phyloP scores from a whole-genome alignment of 139 green algal species.

The Haematococcus sp. region DNA sequence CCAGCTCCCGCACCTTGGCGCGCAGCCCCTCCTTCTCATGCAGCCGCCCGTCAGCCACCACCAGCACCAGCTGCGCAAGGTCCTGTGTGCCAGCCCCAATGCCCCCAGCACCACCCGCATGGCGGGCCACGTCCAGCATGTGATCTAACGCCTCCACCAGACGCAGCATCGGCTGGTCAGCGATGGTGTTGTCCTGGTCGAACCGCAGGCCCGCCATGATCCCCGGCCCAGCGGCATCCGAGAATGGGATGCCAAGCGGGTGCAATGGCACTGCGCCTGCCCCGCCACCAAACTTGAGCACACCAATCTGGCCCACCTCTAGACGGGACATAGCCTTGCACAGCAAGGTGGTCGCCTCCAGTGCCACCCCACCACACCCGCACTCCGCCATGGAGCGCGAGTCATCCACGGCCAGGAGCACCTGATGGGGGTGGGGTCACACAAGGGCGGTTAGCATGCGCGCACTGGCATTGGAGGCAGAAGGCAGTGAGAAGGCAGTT shows the following conservation, averaged over 20 bases:
- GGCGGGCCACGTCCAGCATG: conserved; percentile 71
- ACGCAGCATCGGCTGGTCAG: conserved; percentile 85
- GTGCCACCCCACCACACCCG: conserved; percentile 78
- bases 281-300: conserved; percentile 87
- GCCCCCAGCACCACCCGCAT: conserved; percentile 31
- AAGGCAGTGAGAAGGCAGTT: too few relatives aligned
- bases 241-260: conserved; percentile 82
- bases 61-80: conserved; percentile 4
- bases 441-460: neutral
- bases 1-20: conserved; percentile 57
- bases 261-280: conserved; percentile 77
- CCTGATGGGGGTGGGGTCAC: conserved; percentile 29
- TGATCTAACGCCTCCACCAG: conserved; percentile 73
- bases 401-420: conserved; percentile 76
- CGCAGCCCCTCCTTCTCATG: conserved; percentile 91
- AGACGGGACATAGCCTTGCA: conserved; percentile 77
- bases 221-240: conserved; percentile 68
- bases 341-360: conserved; percentile 89
- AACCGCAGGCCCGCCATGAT: conserved; percentile 75
- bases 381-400: conserved; percentile 90
- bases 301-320: conserved; percentile 58
- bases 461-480: neutral
- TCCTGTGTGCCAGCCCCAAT: conserved; percentile 25
- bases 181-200: conserved; percentile 93
- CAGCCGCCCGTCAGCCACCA: conserved; percentile 92